Percentiles rank a stretch among this genome's conserved stretches.
These are phyloP conservation scores for Prototheca stagnorum DNA, from an alignment of 163 green algal species.

Conservation along the genomic window DNA sequence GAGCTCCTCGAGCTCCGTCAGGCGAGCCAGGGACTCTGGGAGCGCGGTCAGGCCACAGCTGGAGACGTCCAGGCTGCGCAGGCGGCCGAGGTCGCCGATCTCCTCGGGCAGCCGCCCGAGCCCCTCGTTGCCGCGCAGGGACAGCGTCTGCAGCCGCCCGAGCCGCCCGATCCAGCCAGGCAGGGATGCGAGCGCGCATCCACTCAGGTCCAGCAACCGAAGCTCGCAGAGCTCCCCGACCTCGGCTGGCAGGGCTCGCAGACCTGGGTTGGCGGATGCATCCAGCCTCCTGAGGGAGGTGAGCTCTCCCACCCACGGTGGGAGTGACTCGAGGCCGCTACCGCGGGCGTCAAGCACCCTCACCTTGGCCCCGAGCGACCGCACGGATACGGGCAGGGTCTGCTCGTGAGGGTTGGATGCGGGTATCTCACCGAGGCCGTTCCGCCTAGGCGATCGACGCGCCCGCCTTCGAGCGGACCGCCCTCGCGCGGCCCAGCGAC, in stretches of 20 bases:
- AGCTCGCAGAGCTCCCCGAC: too few species aligned
- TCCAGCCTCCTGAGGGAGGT: constrained; percentile 19
- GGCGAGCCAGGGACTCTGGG: constrained; percentile 11
- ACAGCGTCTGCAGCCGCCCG: too few species aligned
- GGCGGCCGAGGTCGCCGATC: constrained; percentile 12
- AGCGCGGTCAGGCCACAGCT: constrained; percentile 13
- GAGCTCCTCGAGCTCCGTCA: constrained; percentile 31
- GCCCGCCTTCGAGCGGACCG: too few species aligned
- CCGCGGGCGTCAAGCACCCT: constrained; percentile 20
- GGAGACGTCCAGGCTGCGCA: constrained; percentile 21
- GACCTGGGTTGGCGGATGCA: constrained; percentile 35
- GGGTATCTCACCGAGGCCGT: too few species aligned
- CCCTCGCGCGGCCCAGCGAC: too few species aligned
- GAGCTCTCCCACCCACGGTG: constrained; percentile 8
- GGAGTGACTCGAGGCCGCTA: constrained; percentile 17
- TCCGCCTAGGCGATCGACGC: too few species aligned
- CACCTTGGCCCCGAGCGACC: constrained; percentile 5
- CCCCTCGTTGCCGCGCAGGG: too few species aligned
- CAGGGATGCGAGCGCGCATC: too few species aligned
- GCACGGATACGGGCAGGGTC: constrained; percentile 15
- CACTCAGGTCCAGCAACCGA: too few species aligned
- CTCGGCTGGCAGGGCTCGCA: too few species aligned
- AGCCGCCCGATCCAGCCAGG: too few species aligned
- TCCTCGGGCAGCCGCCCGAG: constrained; percentile 23
- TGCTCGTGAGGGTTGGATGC: constrained; percentile 6